These are phyloP conservation scores for Epichloe scottii DNA, from an alignment of 2,329 filamentous ascomycete genomes.

Conservation along the genomic window DNA sequence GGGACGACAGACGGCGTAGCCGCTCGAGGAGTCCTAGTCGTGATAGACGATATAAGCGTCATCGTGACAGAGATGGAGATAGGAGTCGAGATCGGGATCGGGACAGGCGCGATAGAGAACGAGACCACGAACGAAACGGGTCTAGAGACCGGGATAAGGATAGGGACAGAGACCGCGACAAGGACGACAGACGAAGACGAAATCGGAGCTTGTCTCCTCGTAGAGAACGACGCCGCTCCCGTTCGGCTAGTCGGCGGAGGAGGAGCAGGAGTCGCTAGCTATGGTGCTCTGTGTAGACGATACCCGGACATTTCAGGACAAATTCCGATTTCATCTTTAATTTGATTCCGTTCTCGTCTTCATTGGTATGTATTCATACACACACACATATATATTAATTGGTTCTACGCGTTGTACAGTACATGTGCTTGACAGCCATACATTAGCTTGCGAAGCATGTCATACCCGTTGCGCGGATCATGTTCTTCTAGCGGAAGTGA, in stretches of 20 bases:
- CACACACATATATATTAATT: too few relatives aligned
- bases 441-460: too few relatives aligned
- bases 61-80: constrained; percentile 18
- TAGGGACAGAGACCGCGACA: constrained; percentile 12
- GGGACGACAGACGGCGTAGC: constrained; percentile 26
- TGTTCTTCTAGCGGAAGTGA: too few relatives aligned
- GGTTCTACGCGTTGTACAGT: too few relatives aligned
- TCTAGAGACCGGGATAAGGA: constrained; percentile 18
- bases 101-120: constrained; percentile 16
- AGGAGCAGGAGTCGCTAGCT: constrained; percentile 18
- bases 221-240: constrained; percentile 24
- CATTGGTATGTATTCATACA: too few relatives aligned
- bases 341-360: too few relatives aligned
- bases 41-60: constrained; percentile 19
- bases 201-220: constrained; percentile 24
- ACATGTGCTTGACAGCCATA: too few relatives aligned
- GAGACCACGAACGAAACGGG: constrained; percentile 22
- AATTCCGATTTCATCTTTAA: too few relatives aligned
- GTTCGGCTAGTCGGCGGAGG: constrained; percentile 27
- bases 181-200: constrained; percentile 15
- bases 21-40: constrained; percentile 19
- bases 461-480: too few relatives aligned
- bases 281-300: too few relatives aligned
- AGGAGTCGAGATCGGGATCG: constrained; percentile 23
- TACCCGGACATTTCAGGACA: too few relatives aligned